phyloP scores from a whole-genome alignment of 441 rosid genomes.

The Adansonia grandidieri region DNA sequence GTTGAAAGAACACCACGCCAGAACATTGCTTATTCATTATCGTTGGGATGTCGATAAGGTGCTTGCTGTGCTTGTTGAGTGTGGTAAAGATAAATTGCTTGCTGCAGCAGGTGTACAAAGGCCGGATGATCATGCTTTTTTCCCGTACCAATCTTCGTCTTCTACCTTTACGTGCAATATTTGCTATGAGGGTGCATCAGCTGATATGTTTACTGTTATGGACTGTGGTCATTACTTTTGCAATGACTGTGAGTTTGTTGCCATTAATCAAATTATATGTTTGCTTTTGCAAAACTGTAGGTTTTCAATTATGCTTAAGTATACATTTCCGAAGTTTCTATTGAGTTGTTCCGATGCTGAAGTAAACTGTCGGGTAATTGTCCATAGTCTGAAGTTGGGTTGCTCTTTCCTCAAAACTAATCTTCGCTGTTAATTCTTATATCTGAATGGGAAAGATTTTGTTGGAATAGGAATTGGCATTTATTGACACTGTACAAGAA shows the following conservation, averaged over 20 bases:
- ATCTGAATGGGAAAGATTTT: not conserved
- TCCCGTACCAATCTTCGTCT: not conserved
- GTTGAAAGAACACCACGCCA: slow-evolving; percentile 55
- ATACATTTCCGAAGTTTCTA: not conserved
- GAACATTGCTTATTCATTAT: slow-evolving; percentile 54
- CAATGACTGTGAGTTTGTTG: slow-evolving; percentile 51
- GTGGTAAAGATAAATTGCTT: slow-evolving; percentile 49
- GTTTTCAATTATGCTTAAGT: not conserved
- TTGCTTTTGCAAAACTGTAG: not conserved
- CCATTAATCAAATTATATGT: not conserved
- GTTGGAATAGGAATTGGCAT: not conserved
- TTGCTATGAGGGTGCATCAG: slow-evolving; percentile 52
- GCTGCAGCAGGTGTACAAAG: slow-evolving; percentile 50
- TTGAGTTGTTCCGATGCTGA: not conserved
- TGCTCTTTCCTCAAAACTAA: not conserved
- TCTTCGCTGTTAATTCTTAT: not conserved
- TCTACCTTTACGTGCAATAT: slow-evolving; percentile 46
- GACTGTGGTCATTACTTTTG: slow-evolving; percentile 65
- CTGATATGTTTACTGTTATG: slow-evolving; percentile 44
- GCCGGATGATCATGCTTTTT: slow-evolving; percentile 28
- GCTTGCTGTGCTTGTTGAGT: slow-evolving; percentile 59
- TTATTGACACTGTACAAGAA: not conserved
- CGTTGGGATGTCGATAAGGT: slow-evolving; percentile 72
- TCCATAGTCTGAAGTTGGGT: slow-evolving; percentile 11
- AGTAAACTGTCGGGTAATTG: too few species aligned